Evolutionary conservation across 139 green algal genomes (phyloP).

Genomic region (Coelastrella sp.): DNA sequence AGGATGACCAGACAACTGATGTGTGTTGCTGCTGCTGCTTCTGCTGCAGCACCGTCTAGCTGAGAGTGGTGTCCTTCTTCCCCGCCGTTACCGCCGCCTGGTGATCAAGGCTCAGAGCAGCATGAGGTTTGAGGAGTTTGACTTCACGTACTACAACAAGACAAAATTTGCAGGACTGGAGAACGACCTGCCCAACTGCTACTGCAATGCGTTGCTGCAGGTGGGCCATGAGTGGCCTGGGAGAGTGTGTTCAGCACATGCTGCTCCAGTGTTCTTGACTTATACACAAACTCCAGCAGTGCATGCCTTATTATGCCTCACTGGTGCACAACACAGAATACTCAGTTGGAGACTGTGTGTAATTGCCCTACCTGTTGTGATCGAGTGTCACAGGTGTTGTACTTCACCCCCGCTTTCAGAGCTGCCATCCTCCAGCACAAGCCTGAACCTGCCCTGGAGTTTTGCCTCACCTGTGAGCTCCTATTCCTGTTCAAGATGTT

Average conservation of each 20-base stretch:
- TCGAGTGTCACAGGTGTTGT: slow-evolving; percentile 76
- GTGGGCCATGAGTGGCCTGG: slow-evolving; percentile 39
- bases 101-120: slow-evolving; percentile 70
- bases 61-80: slow-evolving; percentile 70
- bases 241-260: background rate
- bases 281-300: background rate
- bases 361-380: background rate
- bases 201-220: slow-evolving; percentile 95
- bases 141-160: slow-evolving; percentile 87
- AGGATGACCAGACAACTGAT: too few species aligned
- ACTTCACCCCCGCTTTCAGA: slow-evolving; percentile 84
- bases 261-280: background rate
- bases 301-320: background rate
- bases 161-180: slow-evolving; percentile 91
- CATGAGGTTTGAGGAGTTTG: slow-evolving; percentile 83
- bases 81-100: slow-evolving; percentile 73
- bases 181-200: slow-evolving; percentile 94
- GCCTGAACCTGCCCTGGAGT: slow-evolving; percentile 84
- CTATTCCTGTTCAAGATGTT: slow-evolving; percentile 95
- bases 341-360: background rate
- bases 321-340: background rate
- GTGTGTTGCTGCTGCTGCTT: background rate
- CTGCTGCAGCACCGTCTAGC: slow-evolving; percentile 51
- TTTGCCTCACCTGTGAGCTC: slow-evolving; percentile 91
- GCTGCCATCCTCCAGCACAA: slow-evolving; percentile 67